Base-by-base conservation (phyloP, 768 basidiomycete species). In the Termitomyces sp. region DNA sequence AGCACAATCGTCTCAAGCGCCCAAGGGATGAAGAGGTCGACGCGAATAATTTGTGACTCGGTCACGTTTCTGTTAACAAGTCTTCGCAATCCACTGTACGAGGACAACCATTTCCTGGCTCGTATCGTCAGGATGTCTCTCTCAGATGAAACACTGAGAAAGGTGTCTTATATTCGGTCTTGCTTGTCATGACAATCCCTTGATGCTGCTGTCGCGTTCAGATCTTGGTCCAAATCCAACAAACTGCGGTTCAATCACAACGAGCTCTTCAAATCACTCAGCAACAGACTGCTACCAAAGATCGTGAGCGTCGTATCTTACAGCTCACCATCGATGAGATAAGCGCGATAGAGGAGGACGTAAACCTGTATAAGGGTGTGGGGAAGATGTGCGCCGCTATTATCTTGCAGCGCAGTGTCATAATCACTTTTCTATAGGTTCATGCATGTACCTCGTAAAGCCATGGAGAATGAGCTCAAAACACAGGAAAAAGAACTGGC, bases 201-300 rank as follows among this genome's bases (percentile, higher is more conserved):
- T 58, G 64, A 71, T 56, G 52, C 47, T 54, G 51, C 41, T 40
- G 56, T 61, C 55, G 52, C 60, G 49, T 62, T 41, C 72, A 97
- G 94, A 95, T 97, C 68, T 74, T 97, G 55, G 75, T 89, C 44
- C 94, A 96, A 77, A 95, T 97, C 57, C 94, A 97, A 73, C 85
- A 90, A 71, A 94, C 92, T 16, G 92, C 92, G 14, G 75, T 94
- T 22, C 85, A 88, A 67, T 93, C 94, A 5, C 91, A 94, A 67
- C 80, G 88, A 51, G 83, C 88, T 16, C 81, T 94, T 51, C 84
- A 81, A 62, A 57, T 90, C 54, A 82, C 91, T 40, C 75, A 76
- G 28, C 90, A 95, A 64, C 94, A 96, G 74, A 81, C 82, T 44
- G 68, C 83, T 13, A 75, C 81, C 32, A 97, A 95, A 71, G 93